Evolutionary conservation across 2,329 filamentous ascomycete species (phyloP).

Genomic region (Alternaria sp.): DNA sequence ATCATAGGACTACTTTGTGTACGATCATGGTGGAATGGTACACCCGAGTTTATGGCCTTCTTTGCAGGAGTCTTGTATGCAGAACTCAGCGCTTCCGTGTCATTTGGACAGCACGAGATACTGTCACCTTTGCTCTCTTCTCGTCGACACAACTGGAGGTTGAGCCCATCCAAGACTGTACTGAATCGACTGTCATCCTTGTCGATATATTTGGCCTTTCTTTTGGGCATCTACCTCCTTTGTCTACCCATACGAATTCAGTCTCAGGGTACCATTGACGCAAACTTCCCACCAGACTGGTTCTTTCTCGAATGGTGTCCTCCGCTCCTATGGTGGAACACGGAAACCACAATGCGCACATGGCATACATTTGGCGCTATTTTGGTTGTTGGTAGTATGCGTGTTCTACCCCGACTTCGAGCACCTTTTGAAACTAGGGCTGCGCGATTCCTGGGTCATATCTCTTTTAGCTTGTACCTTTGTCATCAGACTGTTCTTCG

Average conservation of each 20-base stretch:
- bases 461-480: neutral
- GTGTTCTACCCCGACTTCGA: neutral
- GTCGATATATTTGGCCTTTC: neutral
- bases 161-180: neutral
- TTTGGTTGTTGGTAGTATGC: neutral
- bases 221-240: neutral
- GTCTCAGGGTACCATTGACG: neutral
- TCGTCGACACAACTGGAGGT: neutral
- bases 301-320: neutral
- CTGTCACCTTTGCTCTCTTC: neutral
- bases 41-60: neutral
- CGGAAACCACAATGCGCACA: neutral
- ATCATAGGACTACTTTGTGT: neutral
- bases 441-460: neutral
- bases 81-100: neutral
- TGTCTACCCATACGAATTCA: neutral
- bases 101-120: neutral
- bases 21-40: neutral
- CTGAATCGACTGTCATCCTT: neutral
- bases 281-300: neutral
- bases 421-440: neutral
- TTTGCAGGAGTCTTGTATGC: neutral
- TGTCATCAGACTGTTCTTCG: neutral
- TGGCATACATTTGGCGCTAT: neutral
- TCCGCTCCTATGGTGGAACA: neutral